Conservation (phyloP, 352 stramenopile species). For the Pythium sp. region DNA sequence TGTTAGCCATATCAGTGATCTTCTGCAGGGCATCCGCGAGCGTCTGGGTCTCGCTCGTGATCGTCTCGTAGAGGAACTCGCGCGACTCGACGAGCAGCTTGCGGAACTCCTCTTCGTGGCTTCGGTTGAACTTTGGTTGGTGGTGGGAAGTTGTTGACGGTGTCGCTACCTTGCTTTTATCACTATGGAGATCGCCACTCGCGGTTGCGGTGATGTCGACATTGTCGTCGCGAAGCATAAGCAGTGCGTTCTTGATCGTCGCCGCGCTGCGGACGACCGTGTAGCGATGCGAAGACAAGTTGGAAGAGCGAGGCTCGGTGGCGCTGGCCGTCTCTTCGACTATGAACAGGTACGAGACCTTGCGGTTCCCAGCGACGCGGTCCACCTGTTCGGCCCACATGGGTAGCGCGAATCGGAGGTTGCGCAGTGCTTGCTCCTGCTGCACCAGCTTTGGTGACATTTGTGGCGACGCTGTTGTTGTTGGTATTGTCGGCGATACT, state of each 20-base stretch:
- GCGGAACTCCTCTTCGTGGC: slow-evolving; percentile 32
- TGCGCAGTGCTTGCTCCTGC: slow-evolving; percentile 28
- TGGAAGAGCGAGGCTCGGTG: not conserved
- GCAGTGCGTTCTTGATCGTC: slow-evolving; percentile 59
- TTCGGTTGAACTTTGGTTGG: slow-evolving; percentile 27
- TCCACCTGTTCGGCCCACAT: slow-evolving; percentile 77
- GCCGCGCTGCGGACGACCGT: slow-evolving; percentile 53
- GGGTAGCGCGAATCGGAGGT: slow-evolving; percentile 52
- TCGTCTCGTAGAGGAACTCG: slow-evolving; percentile 65
- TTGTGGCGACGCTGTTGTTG: not conserved
- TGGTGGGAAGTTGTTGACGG: slow-evolving; percentile 16
- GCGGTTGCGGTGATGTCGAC: not conserved
- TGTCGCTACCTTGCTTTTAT: slow-evolving; percentile 11
- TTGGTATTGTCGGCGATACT: not conserved
- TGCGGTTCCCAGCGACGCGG: slow-evolving; percentile 44
- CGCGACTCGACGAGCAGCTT: slow-evolving; percentile 55
- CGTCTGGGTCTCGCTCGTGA: slow-evolving; percentile 47
- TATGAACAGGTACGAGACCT: slow-evolving; percentile 64
- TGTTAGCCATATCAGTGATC: slow-evolving; percentile 21
- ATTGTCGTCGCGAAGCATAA: slow-evolving; percentile 34
- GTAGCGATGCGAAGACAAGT: slow-evolving; percentile 7
- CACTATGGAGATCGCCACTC: not conserved
- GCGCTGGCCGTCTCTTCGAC: slow-evolving; percentile 29
- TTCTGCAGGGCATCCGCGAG: slow-evolving; percentile 42
- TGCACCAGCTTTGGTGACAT: slow-evolving; percentile 19